Conservation (phyloP, 2,329 filamentous ascomycete species). For the Tolypocladium endophyticum region DNA sequence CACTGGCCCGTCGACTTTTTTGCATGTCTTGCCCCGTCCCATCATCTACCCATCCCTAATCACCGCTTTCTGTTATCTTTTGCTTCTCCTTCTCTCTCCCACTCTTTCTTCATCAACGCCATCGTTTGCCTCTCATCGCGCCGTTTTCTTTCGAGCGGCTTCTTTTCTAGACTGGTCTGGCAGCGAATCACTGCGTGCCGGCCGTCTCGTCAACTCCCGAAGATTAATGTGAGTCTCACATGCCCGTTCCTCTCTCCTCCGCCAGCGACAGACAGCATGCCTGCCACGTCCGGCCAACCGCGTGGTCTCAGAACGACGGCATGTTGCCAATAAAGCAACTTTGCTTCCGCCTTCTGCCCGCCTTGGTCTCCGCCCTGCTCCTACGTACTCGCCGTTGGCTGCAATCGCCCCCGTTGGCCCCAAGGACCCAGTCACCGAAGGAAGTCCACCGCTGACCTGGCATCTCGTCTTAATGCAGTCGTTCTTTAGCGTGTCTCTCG, state of each 20-base stretch:
- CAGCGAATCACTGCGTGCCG: neutral
- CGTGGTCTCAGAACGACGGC: constrained; percentile 4
- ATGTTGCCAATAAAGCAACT: constrained; percentile 1
- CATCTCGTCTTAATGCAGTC: constrained; percentile 13
- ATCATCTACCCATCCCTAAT: neutral
- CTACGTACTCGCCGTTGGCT: neutral
- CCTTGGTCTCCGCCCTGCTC: neutral
- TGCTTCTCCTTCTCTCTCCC: neutral
- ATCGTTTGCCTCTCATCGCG: neutral
- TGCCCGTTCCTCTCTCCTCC: constrained; percentile 14
- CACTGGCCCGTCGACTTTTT: constrained; percentile 1
- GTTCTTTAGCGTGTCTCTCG: constrained; percentile 8
- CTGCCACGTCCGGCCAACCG: constrained; percentile 17
- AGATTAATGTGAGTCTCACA: constrained; percentile 24
- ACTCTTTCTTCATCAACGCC: neutral
- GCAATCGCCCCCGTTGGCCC: neutral
- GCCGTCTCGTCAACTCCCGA: constrained; percentile 7
- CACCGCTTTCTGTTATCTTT: neutral
- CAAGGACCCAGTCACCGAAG: neutral
- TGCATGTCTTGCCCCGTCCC: neutral
- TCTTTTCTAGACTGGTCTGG: neutral
- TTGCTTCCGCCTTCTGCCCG: constrained; percentile 3
- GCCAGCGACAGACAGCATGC: constrained; percentile 17
- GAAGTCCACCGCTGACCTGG: neutral
- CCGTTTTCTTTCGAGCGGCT: neutral